These are phyloP conservation scores for Phytophthora citrophthora DNA, from an alignment of 352 stramenopile genomes.

Conservation along the genomic window DNA sequence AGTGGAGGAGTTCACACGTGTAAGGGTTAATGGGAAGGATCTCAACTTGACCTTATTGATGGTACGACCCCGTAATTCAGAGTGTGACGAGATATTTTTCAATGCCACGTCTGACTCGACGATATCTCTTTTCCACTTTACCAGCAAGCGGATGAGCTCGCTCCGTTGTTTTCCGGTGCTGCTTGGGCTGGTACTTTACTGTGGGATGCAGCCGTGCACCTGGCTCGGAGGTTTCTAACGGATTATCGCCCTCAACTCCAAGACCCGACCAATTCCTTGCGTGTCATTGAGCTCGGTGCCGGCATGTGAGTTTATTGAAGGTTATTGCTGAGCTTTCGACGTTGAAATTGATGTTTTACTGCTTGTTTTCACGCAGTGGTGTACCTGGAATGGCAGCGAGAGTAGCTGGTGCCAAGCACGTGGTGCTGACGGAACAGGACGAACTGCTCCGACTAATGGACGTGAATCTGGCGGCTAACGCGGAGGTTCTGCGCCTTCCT, in stretches of 20 bases:
- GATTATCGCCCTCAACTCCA: constrained; percentile 51
- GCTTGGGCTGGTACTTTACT: constrained; percentile 93
- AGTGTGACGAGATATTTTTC: background rate
- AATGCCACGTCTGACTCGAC: constrained; percentile 25
- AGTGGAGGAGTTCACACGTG: constrained; percentile 62
- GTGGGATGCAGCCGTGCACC: constrained; percentile 85
- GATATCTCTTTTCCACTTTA: background rate
- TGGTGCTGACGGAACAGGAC: constrained; percentile 93
- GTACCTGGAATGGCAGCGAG: constrained; percentile 92
- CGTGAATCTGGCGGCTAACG: constrained; percentile 70
- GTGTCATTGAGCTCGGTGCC: constrained; percentile 85
- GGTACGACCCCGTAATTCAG: constrained; percentile 30
- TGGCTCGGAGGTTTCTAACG: constrained; percentile 60
- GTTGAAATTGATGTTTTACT: background rate
- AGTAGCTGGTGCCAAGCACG: constrained; percentile 78
- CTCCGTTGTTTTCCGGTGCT: constrained; percentile 93
- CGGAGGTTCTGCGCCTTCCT: constrained; percentile 36
- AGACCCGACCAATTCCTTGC: constrained; percentile 28
- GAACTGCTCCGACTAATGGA: constrained; percentile 89
- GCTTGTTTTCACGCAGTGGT: constrained; percentile 49
- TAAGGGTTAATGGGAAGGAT: constrained; percentile 60
- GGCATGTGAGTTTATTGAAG: constrained; percentile 64
- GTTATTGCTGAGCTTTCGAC: constrained; percentile 1
- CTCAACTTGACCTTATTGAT: constrained; percentile 69
- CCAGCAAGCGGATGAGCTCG: constrained; percentile 88